Evolutionary conservation across 441 rosid genomes (phyloP).

Genomic region (Capsella rubella): DNA sequence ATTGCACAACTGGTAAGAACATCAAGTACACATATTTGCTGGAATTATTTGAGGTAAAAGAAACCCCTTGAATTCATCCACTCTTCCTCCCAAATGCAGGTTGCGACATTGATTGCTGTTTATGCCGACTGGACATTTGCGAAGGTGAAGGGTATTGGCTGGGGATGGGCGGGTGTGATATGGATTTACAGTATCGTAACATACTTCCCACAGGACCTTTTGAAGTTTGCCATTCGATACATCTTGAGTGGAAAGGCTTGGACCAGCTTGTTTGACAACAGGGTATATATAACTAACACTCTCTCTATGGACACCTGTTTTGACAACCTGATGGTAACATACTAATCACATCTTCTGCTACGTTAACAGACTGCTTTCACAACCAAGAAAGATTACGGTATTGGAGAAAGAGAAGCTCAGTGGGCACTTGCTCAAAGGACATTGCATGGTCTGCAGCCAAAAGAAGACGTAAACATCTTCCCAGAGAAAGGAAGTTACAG

Average conservation of each 20-base stretch:
- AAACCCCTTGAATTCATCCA: not conserved
- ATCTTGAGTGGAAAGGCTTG: conserved; percentile 93
- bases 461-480: conserved; percentile 65
- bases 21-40: not conserved
- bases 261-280: conserved; percentile 82
- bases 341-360: conserved; percentile 28
- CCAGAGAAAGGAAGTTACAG: conserved; percentile 82
- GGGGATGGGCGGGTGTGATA: conserved; percentile 98
- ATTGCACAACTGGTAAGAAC: conserved; percentile 79
- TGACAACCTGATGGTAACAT: not conserved
- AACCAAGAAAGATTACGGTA: conserved; percentile 93
- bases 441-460: conserved; percentile 87
- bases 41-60: not conserved
- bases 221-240: conserved; percentile 87
- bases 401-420: conserved; percentile 93
- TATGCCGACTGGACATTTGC: conserved; percentile 95
- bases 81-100: conserved; percentile 48
- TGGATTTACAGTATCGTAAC: conserved; percentile 87
- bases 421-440: conserved; percentile 96
- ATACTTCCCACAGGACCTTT: conserved; percentile 78
- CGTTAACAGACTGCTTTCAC: conserved; percentile 80
- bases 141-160: conserved; percentile 77
- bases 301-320: not conserved
- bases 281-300: conserved; percentile 50
- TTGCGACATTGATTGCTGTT: conserved; percentile 88